These are phyloP conservation scores for Trametes polyzona DNA, from an alignment of 1,284 basidiomycete genomes.

Conservation along the genomic window DNA sequence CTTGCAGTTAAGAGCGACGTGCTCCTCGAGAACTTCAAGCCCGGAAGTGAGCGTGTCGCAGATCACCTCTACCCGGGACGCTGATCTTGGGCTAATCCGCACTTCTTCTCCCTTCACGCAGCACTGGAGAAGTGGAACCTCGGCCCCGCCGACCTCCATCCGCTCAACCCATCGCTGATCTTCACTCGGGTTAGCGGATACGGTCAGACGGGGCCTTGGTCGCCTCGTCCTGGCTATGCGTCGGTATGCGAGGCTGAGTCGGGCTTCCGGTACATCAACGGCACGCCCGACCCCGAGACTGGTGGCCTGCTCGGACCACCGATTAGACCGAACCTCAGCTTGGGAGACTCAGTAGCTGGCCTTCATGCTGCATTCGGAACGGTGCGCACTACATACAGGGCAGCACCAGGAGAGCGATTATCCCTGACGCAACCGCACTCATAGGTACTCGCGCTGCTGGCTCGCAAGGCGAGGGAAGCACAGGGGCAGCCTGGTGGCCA, in stretches of 20 bases:
- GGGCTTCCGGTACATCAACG: constrained; percentile 74
- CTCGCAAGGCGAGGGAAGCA: constrained; percentile 45
- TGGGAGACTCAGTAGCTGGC: constrained; percentile 73
- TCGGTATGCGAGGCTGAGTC: constrained; percentile 77
- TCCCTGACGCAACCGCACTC: background rate
- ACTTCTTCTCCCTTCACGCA: constrained; percentile 28
- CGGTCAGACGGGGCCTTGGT: constrained; percentile 75
- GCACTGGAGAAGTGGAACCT: constrained; percentile 72
- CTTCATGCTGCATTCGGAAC: constrained; percentile 75
- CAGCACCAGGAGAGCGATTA: background rate
- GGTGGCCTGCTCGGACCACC: constrained; percentile 62
- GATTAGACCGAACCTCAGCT: constrained; percentile 69
- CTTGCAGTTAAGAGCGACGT: constrained; percentile 67
- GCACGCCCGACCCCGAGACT: constrained; percentile 56
- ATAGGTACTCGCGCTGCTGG: constrained; percentile 74
- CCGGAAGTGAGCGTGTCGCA: constrained; percentile 55
- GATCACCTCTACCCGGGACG: background rate
- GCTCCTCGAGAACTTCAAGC: constrained; percentile 72
- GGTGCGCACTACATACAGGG: constrained; percentile 39
- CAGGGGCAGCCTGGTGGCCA: constrained; percentile 49
- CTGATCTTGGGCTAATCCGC: background rate
- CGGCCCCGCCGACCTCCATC: constrained; percentile 58
- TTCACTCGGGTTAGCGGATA: constrained; percentile 77
- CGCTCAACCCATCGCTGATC: constrained; percentile 64
- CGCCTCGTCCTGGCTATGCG: constrained; percentile 67